Conservation (phyloP, 257 asterid genomes). For the Orobanche coerulescens region DNA sequence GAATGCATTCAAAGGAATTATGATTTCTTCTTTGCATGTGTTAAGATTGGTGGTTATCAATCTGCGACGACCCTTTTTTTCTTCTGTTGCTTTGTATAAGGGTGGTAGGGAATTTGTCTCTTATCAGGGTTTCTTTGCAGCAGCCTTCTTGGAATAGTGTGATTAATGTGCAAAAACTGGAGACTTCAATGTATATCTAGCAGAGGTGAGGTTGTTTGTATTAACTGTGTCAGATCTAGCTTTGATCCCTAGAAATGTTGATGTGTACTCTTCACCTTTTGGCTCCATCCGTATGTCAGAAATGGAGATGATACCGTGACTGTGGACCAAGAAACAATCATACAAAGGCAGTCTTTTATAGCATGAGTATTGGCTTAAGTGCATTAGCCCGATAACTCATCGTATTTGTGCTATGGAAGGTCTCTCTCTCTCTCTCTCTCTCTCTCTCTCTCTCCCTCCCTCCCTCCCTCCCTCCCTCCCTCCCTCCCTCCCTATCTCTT, state of each 20-base stretch:
- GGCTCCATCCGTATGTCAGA: conserved; percentile 4
- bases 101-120: background rate
- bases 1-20: background rate
- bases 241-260: conserved; percentile 8
- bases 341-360: background rate
- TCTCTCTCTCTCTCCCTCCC: too few relatives aligned
- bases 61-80: background rate
- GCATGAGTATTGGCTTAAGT: too few relatives aligned
- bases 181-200: too few relatives aligned
- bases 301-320: too few relatives aligned
- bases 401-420: too few relatives aligned
- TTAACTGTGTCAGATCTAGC: background rate
- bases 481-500: too few relatives aligned
- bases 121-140: conserved; percentile 16
- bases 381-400: background rate
- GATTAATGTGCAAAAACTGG: conserved; percentile 7
- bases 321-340: background rate
- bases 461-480: too few relatives aligned
- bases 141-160: background rate
- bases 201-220: conserved; percentile 20
- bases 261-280: background rate
- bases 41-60: background rate
- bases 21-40: background rate
- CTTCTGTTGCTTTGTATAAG: background rate
- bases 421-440: too few relatives aligned